Evolutionary conservation across 2,329 filamentous ascomycete species (phyloP), one percentile per base, ranked within the genome.

Genomic region (Phoma herbarum): DNA sequence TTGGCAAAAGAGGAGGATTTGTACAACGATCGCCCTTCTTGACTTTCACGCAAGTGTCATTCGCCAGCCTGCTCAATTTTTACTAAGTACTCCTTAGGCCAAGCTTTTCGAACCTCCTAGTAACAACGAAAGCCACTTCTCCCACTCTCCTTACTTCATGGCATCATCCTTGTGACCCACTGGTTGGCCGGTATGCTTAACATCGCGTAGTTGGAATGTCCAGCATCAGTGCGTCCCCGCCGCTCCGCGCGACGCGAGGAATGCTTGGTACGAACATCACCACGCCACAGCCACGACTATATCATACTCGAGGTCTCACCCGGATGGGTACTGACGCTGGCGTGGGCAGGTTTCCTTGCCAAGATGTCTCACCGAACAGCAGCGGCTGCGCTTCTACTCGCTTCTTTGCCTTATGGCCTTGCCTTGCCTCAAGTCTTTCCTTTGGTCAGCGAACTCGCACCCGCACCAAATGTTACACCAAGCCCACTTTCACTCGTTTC

Each of bases 331-430:
- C 33, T 48, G 20, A 60, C 54, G 43, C 51, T 60, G 54, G 62
- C 49, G 59, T 60, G 59, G 57, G 57, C 61, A 67, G 57, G 51
- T 42, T 51, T 59, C 46, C 33, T 53, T 20, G 51, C 43, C 56
- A 61, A 41, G 12, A 67, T 67, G 64, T 60, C 63, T 59, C 60
- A 54, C 52, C 49, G 59, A 33, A 48, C 56, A 16, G 57, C 59
- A 52, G 63, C 61, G 12, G 52, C 58, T 3, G 59, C 52, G 58
- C 63, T 67, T 50, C 63, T 67, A 6, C 49, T 67, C 42, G 46
- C 62, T 39, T 64, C 63, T 39, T 60, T 66, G 37, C 63, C 63
- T 20, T 51, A 63, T 23, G 54, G 52, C 22, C 33, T 59, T 28
- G 58, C 61, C 18, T 39, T 63, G 5, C 61, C 61, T 28, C 61